Evolutionary conservation across 2,329 filamentous ascomycete genomes (phyloP).

Genomic region (Hymenoscyphus scutula): DNA sequence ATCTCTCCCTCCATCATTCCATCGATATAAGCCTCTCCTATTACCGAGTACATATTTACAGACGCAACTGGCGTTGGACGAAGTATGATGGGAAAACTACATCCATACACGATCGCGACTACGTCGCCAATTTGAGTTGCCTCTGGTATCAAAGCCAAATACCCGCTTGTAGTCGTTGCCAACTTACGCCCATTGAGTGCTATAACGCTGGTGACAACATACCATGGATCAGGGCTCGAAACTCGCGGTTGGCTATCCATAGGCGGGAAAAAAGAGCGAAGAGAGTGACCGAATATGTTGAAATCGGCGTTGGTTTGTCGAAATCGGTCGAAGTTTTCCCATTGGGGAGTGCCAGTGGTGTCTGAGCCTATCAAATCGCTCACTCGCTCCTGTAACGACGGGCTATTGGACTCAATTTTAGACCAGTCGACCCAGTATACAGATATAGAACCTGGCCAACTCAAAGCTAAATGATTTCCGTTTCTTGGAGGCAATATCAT

Average conservation of each 20-base stretch:
- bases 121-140: constrained; percentile 1
- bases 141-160: constrained; percentile 1
- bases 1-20: constrained; percentile 2
- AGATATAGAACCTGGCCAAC: no score
- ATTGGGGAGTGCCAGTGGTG: neutral
- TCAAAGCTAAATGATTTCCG: no score
- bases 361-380: no score
- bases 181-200: neutral
- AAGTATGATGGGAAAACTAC: constrained; percentile 6
- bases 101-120: constrained; percentile 7
- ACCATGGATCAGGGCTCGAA: no score
- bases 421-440: no score
- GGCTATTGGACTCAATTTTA: no score
- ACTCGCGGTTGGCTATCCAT: no score
- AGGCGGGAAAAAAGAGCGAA: constrained; percentile 12
- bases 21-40: constrained; percentile 8
- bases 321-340: constrained; percentile 13
- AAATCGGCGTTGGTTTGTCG: constrained; percentile 16
- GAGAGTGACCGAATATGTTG: constrained; percentile 8
- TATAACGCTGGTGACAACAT: no score
- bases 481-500: no score
- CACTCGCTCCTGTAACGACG: no score
- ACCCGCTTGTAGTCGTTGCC: neutral
- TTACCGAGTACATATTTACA: neutral
- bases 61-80: neutral